These are phyloP conservation scores for Chrysanthemum seticuspe DNA, from an alignment of 129 eudicot species.

Conservation along the genomic window DNA sequence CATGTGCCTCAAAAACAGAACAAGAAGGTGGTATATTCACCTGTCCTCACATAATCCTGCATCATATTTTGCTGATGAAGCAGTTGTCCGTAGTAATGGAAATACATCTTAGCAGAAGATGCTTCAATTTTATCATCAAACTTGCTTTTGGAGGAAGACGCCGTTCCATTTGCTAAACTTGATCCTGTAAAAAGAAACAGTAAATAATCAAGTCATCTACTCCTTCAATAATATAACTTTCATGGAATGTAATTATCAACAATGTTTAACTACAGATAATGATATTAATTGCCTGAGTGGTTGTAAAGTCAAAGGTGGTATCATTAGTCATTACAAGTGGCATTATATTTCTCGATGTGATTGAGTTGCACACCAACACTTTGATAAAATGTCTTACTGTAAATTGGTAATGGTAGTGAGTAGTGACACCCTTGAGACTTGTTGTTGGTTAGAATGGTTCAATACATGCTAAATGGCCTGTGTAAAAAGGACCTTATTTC, in stretches of 20 bases:
- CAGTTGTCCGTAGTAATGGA: constrained; percentile 91
- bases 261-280: no score
- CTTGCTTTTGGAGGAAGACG: constrained; percentile 58
- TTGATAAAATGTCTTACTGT: no score
- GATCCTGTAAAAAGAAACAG: constrained; percentile 45
- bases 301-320: not conserved
- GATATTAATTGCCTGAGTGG: constrained; percentile 33
- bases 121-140: constrained; percentile 93
- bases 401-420: no score
- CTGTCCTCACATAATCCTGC: constrained; percentile 99
- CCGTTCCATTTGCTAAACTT: constrained; percentile 53
- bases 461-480: no score
- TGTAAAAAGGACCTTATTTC: no score
- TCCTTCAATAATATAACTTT: not conserved
- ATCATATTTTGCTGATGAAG: constrained; percentile 98
- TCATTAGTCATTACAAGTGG: no score
- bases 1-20: constrained; percentile 6
- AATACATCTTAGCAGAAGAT: constrained; percentile 94
- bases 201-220: constrained; percentile 5
- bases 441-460: no score
- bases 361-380: no score
- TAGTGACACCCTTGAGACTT: no score
- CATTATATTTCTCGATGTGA: no score
- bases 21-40: constrained; percentile 38
- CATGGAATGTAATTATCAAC: not conserved